These are phyloP conservation scores for Lactifluus subvellereus DNA, from an alignment of 768 basidiomycete genomes.

Conservation along the genomic window DNA sequence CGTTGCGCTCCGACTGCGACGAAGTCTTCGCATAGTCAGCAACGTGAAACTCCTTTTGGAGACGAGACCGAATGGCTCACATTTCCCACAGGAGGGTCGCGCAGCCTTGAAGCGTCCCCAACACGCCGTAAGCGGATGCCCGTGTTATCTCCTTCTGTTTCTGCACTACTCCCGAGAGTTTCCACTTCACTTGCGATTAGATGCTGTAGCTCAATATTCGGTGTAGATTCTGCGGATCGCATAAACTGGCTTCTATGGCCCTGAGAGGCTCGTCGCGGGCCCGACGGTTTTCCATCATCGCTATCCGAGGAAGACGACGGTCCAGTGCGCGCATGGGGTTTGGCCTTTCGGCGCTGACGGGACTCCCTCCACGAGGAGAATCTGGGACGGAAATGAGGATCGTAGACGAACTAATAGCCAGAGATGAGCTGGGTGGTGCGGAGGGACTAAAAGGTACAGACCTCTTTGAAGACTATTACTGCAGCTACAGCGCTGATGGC, in stretches of 20 bases:
- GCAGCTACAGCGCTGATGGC: constrained; percentile 20
- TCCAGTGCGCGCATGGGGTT: constrained; percentile 1
- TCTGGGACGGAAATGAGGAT: constrained; percentile 22
- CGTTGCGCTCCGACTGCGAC: background rate
- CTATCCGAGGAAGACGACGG: constrained; percentile 1
- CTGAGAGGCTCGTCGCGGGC: background rate
- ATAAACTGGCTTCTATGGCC: background rate
- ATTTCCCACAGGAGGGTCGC: background rate
- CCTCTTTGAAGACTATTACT: constrained; percentile 22
- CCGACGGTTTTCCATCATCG: background rate
- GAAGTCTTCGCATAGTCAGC: background rate
- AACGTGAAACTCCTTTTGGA: background rate
- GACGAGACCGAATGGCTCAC: background rate
- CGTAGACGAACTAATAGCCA: constrained; percentile 18
- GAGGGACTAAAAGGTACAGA: background rate
- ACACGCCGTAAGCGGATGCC: constrained; percentile 11
- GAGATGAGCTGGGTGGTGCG: background rate
- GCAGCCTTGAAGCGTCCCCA: background rate
- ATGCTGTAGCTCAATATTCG: constrained; percentile 17
- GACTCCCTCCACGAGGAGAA: constrained; percentile 18
- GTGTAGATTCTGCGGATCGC: constrained; percentile 2
- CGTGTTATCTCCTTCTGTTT: constrained; percentile 9
- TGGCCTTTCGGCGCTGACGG: constrained; percentile 9
- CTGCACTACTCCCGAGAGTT: constrained; percentile 8
- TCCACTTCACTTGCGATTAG: constrained; percentile 19